Evolutionary conservation across 768 basidiomycete genomes (phyloP).

Genomic region (Artomyces pyxidatus): DNA sequence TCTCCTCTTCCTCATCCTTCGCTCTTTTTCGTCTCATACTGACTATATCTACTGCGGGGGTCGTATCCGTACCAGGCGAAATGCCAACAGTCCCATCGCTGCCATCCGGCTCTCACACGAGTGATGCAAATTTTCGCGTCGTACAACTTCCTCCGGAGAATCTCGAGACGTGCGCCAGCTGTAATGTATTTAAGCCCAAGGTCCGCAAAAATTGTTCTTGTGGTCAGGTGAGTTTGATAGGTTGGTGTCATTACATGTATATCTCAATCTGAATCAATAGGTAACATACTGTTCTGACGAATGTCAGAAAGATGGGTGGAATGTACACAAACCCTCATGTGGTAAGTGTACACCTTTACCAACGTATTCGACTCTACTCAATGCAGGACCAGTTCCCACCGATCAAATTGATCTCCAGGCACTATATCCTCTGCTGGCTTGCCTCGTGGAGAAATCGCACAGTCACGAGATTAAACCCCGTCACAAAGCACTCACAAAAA

Average conservation of each 20-base stretch:
- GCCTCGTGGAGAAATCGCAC: slow-evolving; percentile 19
- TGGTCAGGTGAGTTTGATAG: too few relatives aligned
- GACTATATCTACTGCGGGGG: neutral
- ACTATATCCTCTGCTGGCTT: slow-evolving; percentile 28
- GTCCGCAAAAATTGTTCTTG: neutral
- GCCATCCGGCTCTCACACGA: neutral
- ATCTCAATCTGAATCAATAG: neutral
- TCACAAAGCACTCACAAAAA: slow-evolving; percentile 21
- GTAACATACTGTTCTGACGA: neutral
- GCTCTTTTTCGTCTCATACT: too few relatives aligned
- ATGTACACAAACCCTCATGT: neutral
- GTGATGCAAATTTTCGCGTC: too few relatives aligned
- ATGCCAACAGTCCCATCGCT: neutral
- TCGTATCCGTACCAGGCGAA: too few relatives aligned
- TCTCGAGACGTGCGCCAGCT: neutral
- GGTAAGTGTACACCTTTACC: neutral
- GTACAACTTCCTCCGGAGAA: neutral
- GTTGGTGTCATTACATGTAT: too few relatives aligned
- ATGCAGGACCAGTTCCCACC: slow-evolving; percentile 25
- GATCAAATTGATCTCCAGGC: slow-evolving; percentile 26
- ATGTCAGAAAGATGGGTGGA: neutral
- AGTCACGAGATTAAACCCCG: slow-evolving; percentile 6
- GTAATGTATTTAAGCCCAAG: neutral
- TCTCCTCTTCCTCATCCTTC: neutral
- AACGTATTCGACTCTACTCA: too few relatives aligned